A percentile compares a stretch with the other conserved stretches of the same genome.
Evolutionary conservation across 352 stramenopile species (phyloP).

Genomic region (Phytophthora multivora): DNA sequence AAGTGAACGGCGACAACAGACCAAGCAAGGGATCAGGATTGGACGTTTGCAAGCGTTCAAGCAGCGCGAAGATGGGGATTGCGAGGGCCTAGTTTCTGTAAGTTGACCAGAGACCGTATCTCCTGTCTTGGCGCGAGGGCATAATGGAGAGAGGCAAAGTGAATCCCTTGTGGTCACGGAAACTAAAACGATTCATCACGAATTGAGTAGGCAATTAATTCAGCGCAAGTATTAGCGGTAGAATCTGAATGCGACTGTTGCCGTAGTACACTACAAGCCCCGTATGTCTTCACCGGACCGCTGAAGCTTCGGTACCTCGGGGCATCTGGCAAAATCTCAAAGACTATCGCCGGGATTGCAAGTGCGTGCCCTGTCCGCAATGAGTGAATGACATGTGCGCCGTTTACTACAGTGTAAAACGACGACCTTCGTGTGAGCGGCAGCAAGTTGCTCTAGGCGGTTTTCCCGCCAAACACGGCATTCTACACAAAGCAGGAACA

Average conservation of each 20-base stretch:
- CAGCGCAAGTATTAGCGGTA: not conserved
- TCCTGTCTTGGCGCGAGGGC: conserved; percentile 9
- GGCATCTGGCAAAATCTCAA: conserved; percentile 8
- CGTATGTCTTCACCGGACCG: conserved; percentile 3
- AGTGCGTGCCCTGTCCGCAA: not conserved
- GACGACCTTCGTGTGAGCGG: conserved; percentile 6
- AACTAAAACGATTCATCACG: conserved; percentile 15
- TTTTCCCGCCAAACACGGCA: conserved; percentile 1
- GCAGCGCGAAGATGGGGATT: conserved; percentile 17
- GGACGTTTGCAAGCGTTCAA: conserved; percentile 5
- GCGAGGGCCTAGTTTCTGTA: conserved; percentile 17
- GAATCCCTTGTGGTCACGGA: conserved; percentile 9
- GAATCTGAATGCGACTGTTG: conserved; percentile 5
- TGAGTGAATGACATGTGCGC: not conserved
- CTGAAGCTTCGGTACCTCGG: conserved; percentile 6
- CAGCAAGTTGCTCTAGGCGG: conserved; percentile 8
- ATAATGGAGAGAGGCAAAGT: conserved; percentile 17
- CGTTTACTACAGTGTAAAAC: not conserved
- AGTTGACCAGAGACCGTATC: conserved; percentile 20
- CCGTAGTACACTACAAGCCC: not conserved
- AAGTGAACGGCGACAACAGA: conserved; percentile 16
- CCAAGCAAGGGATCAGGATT: conserved; percentile 16
- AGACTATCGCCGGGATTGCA: conserved; percentile 15
- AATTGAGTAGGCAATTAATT: conserved; percentile 6
- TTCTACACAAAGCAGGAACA: not conserved